phyloP scores from a whole-genome alignment of 371 early-diverging fungal species.

The Mortierella sp. region DNA sequence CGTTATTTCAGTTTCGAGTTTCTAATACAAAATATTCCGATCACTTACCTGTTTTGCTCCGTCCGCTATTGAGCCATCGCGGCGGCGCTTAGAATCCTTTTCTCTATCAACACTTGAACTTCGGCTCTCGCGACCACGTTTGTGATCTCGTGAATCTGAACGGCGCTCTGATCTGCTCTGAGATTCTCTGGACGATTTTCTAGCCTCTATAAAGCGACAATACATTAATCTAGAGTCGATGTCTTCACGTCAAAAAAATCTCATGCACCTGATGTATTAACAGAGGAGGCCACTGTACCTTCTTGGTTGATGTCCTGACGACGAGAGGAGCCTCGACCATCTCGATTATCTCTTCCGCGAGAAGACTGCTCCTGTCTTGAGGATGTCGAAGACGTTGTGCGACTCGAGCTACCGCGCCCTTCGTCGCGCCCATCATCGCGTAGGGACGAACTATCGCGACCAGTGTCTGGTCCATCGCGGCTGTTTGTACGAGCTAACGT shows the following conservation, averaged over 20 bases:
- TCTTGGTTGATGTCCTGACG: slow-evolving; percentile 27
- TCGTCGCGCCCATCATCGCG: slow-evolving; percentile 5
- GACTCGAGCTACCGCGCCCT: not conserved
- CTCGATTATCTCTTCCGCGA: slow-evolving; percentile 14
- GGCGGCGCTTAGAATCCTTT: slow-evolving; percentile 37
- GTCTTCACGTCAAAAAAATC: too few species aligned
- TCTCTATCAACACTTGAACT: slow-evolving; percentile 34
- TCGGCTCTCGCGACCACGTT: slow-evolving; percentile 42
- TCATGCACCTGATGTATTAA: too few species aligned
- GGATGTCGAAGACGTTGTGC: slow-evolving; percentile 6
- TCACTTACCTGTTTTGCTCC: slow-evolving; percentile 4
- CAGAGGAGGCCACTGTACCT: slow-evolving; percentile 8
- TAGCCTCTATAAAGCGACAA: not conserved
- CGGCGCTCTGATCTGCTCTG: slow-evolving; percentile 27
- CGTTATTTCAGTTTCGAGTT: not conserved
- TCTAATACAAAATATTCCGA: not conserved
- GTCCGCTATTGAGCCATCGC: slow-evolving; percentile 21
- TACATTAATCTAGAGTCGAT: not conserved
- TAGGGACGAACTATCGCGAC: not conserved
- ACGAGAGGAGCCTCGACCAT: slow-evolving; percentile 24
- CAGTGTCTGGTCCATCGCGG: slow-evolving; percentile 12
- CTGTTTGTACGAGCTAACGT: slow-evolving; percentile 4
- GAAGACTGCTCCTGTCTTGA: slow-evolving; percentile 12
- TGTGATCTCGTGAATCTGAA: slow-evolving; percentile 31
- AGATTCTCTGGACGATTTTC: slow-evolving; percentile 22